Percentiles rank a stretch among this genome's conserved stretches.
Conservation (phyloP, 2,329 filamentous ascomycete species). For the Thelonectria olida region DNA sequence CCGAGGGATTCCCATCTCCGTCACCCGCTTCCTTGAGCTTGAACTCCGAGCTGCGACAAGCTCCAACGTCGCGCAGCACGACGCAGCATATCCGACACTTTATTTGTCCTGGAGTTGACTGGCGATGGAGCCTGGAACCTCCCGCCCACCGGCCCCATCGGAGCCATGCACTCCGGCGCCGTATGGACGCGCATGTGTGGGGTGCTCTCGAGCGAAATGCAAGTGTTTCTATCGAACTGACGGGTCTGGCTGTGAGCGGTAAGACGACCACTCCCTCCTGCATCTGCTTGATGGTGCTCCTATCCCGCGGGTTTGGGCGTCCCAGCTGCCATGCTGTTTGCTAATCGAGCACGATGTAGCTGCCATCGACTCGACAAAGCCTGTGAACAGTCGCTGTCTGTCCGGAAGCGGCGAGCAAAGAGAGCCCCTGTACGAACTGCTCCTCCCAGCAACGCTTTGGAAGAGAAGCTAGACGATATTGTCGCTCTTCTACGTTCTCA, state of each 20-base stretch:
- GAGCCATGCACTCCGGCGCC: conserved; percentile 40
- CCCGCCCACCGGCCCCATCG: not conserved
- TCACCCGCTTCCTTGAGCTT: too few species aligned
- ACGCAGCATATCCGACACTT: not conserved
- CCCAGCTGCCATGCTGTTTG: not conserved
- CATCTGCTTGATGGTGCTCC: not conserved
- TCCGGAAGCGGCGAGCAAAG: conserved; percentile 39
- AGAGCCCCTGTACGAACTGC: conserved; percentile 8
- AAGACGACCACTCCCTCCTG: not conserved
- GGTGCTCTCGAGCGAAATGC: conserved; percentile 55
- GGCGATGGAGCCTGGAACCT: not conserved
- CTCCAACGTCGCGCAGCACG: not conserved
- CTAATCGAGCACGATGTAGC: conserved; percentile 5
- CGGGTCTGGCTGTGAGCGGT: conserved; percentile 47
- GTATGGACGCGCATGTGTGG: conserved; percentile 53
- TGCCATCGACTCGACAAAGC: conserved; percentile 53
- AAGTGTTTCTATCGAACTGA: conserved; percentile 50
- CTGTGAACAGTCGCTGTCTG: conserved; percentile 48
- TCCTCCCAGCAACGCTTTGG: not conserved
- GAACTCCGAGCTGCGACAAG: not conserved
- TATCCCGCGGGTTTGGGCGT: not conserved
- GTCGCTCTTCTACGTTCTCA: conserved; percentile 39
- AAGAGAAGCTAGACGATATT: conserved; percentile 41
- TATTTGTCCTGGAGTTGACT: not conserved
- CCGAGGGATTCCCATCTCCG: too few species aligned